Evolutionary conservation across 2,329 filamentous ascomycete genomes (phyloP).

Genomic region (Diaporthe humulicola): DNA sequence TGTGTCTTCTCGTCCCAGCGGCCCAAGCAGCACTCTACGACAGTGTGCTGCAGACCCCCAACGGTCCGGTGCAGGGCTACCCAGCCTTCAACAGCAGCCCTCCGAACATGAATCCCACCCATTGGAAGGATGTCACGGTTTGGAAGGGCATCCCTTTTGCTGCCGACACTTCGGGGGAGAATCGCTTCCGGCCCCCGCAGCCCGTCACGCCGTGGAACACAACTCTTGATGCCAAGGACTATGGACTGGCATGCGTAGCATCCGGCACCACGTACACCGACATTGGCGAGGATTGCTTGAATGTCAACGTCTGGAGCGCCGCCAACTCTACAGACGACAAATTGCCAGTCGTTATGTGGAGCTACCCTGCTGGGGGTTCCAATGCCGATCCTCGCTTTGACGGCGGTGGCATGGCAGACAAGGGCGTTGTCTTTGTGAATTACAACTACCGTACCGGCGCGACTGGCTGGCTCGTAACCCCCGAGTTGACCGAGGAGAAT

Average conservation of each 20-base stretch:
- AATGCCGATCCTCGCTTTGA: conserved; percentile 59
- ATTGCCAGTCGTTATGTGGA: conserved; percentile 63
- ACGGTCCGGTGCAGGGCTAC: conserved; percentile 42
- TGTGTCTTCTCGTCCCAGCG: conserved; percentile 24
- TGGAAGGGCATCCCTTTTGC: conserved; percentile 66
- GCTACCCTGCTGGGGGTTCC: conserved; percentile 72
- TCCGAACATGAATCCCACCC: conserved; percentile 38
- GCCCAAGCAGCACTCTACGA: conserved; percentile 41
- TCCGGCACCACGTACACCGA: conserved; percentile 42
- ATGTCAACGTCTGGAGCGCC: conserved; percentile 62
- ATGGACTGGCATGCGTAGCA: conserved; percentile 55
- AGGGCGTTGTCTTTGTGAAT: conserved; percentile 72
- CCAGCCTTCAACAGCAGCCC: conserved; percentile 42
- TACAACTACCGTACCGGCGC: conserved; percentile 75
- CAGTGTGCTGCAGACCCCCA: conserved; percentile 39
- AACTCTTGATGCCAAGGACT: conserved; percentile 50
- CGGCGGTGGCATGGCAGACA: conserved; percentile 63
- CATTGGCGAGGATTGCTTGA: conserved; percentile 65
- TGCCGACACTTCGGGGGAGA: conserved; percentile 53
- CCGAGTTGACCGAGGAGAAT: conserved; percentile 42
- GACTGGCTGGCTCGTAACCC: conserved; percentile 64
- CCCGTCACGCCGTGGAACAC: conserved; percentile 45
- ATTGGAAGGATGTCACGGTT: conserved; percentile 56
- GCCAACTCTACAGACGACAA: conserved; percentile 42
- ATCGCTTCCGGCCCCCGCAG: conserved; percentile 60